Evolutionary conservation across 441 rosid species (phyloP), one percentile per base, ranked within the genome.

Genomic region (Mallotus japonicus): DNA sequence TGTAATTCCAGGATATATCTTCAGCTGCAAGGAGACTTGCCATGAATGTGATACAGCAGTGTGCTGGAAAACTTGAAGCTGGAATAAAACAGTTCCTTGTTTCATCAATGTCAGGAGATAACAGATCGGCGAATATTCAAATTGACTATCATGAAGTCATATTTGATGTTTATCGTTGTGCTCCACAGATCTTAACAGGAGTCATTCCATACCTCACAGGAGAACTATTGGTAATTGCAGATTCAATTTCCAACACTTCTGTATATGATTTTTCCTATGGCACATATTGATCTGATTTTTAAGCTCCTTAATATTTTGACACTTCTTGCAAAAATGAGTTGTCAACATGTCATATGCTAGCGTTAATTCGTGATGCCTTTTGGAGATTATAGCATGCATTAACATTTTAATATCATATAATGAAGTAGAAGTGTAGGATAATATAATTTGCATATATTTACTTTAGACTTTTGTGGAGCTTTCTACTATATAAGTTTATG

Each of bases 131-230:
- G 46, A 82, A 87, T 83, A 71, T 80, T 82, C 85, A 89, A 72
- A 86, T 92, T 77, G 99, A 92, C 88, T 83, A 85, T 83, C 98
- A 94, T 83, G 94, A 94, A 74, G 94, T 94, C 78, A 91, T 94
- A 57, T 96, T 86, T 87, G 99, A 86, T 76, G 74, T 96, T 71
- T 91, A 89, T 81, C 75, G 80, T 69, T 91, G 97, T 83, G 97
- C 98, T 70, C 98, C 99, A 74, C 96, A 92, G 81, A 82, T 89
- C 70, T 83, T 96, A 74, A 77, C 96, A 11, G 98, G 94, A 82
- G 97, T 90, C 73, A 83, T 92, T 65, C 97, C 99, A 14, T 88
- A 92, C 83, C 93, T 96, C 81, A 90, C 91, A n/a, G 99, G 99
- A 75, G 99, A 96, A 86, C 88, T 96, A 70, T 83, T 96, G 99